These are phyloP conservation scores for Oryza glumipatula DNA, from an alignment of 176 grass and related monocot genomes.

Conservation along the genomic window DNA sequence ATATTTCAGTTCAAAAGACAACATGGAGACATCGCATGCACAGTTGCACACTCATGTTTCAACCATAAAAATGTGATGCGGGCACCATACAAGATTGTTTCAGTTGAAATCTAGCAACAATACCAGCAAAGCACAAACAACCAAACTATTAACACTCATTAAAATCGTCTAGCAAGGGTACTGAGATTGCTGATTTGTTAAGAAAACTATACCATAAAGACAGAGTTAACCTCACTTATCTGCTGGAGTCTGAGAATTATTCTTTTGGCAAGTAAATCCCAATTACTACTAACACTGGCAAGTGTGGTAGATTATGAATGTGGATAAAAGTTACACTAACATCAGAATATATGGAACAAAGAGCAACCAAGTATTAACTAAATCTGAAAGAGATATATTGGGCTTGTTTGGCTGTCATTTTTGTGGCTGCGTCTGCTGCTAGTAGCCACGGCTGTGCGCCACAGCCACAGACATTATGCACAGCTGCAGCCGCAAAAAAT, in stretches of 20 bases:
- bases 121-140: not conserved
- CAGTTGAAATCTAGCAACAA: not conserved
- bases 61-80: not conserved
- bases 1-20: constrained; percentile 1
- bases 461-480: too few relatives aligned
- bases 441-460: too few relatives aligned
- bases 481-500: too few relatives aligned
- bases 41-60: not conserved
- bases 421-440: too few relatives aligned
- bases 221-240: not conserved
- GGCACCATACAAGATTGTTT: not conserved
- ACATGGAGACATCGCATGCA: not conserved
- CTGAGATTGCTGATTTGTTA: constrained; percentile 20
- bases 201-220: not conserved
- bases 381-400: not conserved
- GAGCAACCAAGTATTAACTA: not conserved
- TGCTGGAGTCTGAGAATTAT: not conserved
- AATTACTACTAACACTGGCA: not conserved
- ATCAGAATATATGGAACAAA: constrained; percentile 1
- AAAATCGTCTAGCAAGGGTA: not conserved
- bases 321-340: not conserved
- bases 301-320: not conserved
- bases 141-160: not conserved
- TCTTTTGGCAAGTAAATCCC: not conserved
- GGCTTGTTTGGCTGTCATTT: too few relatives aligned